Percentiles rank a stretch among this genome's conserved stretches.
These are phyloP conservation scores for Huntiella abstrusa DNA, from an alignment of 2,329 filamentous ascomycete species.

Conservation along the genomic window DNA sequence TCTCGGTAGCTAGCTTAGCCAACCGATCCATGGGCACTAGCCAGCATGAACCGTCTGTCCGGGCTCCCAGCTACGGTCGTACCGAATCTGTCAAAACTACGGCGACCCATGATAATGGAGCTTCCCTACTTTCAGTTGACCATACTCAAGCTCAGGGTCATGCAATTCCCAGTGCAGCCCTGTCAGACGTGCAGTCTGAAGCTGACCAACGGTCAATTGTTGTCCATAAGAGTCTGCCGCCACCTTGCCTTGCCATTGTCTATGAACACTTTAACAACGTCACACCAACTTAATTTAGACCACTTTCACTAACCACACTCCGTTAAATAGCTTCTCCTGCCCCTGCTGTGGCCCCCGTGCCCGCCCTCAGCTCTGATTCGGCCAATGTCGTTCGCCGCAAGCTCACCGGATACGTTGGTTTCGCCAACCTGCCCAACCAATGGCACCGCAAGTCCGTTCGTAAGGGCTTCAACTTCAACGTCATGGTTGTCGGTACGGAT, in stretches of 20 bases:
- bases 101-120: no score
- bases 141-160: slow-evolving; percentile 1
- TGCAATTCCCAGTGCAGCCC: slow-evolving; percentile 1
- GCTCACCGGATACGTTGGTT: slow-evolving; percentile 94
- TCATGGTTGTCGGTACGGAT: slow-evolving; percentile 98
- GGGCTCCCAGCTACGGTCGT: no score
- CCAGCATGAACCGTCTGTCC: no score
- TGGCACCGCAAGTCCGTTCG: slow-evolving; percentile 99
- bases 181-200: neutral
- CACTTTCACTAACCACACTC: slow-evolving; percentile 2
- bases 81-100: no score
- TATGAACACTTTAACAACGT: neutral
- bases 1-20: no score
- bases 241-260: neutral
- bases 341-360: slow-evolving; percentile 19
- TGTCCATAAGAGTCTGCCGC: slow-evolving; percentile 3
- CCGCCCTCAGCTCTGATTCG: slow-evolving; percentile 38
- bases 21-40: no score
- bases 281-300: neutral
- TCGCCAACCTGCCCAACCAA: slow-evolving; percentile 96
- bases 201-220: neutral
- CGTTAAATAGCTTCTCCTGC: slow-evolving; percentile 9
- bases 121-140: neutral
- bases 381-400: slow-evolving; percentile 97
- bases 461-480: slow-evolving; percentile 99